phyloP scores from a whole-genome alignment of 352 stramenopile genomes.

The Pythium phragmitis region DNA sequence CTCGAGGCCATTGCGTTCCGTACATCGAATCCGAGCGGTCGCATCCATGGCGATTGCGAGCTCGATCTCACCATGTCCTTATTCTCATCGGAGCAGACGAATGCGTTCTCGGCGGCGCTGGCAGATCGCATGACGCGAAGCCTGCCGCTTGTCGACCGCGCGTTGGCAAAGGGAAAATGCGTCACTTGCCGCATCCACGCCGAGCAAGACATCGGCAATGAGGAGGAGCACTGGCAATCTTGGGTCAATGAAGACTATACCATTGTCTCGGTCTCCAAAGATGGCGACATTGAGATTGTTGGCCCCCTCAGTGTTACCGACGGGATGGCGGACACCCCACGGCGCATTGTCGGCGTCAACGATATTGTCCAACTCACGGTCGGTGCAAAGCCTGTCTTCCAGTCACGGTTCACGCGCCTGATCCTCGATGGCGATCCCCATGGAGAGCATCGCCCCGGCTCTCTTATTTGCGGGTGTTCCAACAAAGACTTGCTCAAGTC shows the following conservation, averaged over 20 bases:
- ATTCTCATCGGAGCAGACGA: background rate
- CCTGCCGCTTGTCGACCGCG: background rate
- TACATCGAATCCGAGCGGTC: slow-evolving; percentile 1
- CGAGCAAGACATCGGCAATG: background rate
- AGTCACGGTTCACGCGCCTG: slow-evolving; percentile 8
- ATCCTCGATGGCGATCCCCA: slow-evolving; percentile 12
- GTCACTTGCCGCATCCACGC: slow-evolving; percentile 4
- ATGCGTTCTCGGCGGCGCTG: background rate
- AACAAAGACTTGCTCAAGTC: slow-evolving; percentile 5
- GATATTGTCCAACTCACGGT: slow-evolving; percentile 4
- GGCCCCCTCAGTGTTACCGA: background rate
- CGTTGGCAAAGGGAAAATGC: background rate
- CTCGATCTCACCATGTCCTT: slow-evolving; percentile 8
- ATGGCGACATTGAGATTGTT: background rate
- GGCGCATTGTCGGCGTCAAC: background rate
- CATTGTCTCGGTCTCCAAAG: background rate
- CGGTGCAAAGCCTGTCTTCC: background rate
- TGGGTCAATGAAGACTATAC: background rate
- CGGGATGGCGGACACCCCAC: background rate
- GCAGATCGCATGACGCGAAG: background rate
- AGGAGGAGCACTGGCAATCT: background rate
- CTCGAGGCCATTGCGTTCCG: slow-evolving; percentile 15
- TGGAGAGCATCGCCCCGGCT: background rate
- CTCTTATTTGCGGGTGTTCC: background rate
- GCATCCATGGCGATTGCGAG: slow-evolving; percentile 3